A percentile compares a stretch with the other conserved stretches of the same genome.
These are phyloP conservation scores for Selaginella tamariscina DNA, from an alignment of 75 land plant species.

Conservation along the genomic window DNA sequence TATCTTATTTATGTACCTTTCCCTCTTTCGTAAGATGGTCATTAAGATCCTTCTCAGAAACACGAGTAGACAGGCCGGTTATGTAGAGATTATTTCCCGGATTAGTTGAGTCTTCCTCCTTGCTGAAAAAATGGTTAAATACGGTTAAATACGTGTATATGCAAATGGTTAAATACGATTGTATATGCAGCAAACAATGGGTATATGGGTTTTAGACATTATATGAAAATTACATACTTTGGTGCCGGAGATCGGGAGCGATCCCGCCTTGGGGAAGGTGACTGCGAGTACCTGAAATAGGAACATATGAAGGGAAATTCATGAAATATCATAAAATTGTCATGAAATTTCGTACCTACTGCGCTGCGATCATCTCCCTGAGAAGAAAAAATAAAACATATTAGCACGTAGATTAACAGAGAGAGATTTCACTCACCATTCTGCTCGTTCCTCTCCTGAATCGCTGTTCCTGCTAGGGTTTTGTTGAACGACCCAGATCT, in stretches of 20 bases:
- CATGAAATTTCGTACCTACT: too few relatives aligned
- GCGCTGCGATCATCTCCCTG: neutral
- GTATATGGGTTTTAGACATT: too few relatives aligned
- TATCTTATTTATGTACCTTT: conserved; percentile 9
- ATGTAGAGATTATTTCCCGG: conserved; percentile 11
- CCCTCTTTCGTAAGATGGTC: neutral
- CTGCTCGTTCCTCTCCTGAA: neutral
- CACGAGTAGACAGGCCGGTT: conserved; percentile 5
- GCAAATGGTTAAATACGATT: too few relatives aligned
- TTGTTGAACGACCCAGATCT: neutral
- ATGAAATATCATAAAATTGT: neutral
- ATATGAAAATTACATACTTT: neutral
- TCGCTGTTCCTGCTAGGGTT: neutral
- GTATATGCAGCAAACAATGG: too few relatives aligned
- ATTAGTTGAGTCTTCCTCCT: neutral
- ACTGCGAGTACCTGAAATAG: neutral
- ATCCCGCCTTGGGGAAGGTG: neutral
- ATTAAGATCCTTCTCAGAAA: neutral
- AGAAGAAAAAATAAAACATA: neutral
- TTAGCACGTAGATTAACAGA: neutral
- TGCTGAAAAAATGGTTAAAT: too few relatives aligned
- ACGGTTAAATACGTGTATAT: too few relatives aligned
- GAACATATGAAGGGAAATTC: neutral
- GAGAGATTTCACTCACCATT: neutral
- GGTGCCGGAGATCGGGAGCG: neutral